phyloP scores from a whole-genome alignment of 2,329 filamentous ascomycete species.

The Trichoderma afroharzianum region DNA sequence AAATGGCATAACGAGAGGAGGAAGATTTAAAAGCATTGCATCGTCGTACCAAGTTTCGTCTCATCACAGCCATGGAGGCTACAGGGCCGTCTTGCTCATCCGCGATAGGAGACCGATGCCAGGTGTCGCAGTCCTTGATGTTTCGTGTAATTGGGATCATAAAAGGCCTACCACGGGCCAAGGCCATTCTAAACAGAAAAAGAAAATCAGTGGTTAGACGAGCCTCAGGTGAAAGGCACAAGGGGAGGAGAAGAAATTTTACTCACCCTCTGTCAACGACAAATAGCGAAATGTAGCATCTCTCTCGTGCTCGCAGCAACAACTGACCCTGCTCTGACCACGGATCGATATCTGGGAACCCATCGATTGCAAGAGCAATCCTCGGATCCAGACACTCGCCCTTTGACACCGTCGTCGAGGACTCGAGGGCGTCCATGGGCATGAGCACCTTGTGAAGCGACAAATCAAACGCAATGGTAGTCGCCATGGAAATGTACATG shows the following conservation, averaged over 20 bases:
- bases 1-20: not conserved
- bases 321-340: conserved; percentile 57
- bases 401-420: conserved; percentile 48
- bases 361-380: conserved; percentile 63
- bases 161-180: conserved; percentile 66
- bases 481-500: conserved; percentile 65
- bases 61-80: conserved; percentile 66
- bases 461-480: conserved; percentile 66
- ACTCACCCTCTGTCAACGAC: conserved; percentile 64
- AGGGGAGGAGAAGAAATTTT: not conserved
- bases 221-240: not conserved
- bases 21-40: not conserved
- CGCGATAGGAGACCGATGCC: conserved; percentile 61
- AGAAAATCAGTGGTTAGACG: not conserved
- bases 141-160: conserved; percentile 64
- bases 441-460: conserved; percentile 67
- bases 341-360: conserved; percentile 61
- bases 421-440: conserved; percentile 47
- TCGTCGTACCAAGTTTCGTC: conserved; percentile 57
- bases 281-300: conserved; percentile 69
- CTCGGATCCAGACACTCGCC: conserved; percentile 67
- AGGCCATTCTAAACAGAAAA: conserved; percentile 49
- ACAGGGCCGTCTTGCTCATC: conserved; percentile 68
- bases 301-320: conserved; percentile 61
- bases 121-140: conserved; percentile 64